Conservation (phyloP, 768 basidiomycete genomes). For the Tulasnella sp. region DNA sequence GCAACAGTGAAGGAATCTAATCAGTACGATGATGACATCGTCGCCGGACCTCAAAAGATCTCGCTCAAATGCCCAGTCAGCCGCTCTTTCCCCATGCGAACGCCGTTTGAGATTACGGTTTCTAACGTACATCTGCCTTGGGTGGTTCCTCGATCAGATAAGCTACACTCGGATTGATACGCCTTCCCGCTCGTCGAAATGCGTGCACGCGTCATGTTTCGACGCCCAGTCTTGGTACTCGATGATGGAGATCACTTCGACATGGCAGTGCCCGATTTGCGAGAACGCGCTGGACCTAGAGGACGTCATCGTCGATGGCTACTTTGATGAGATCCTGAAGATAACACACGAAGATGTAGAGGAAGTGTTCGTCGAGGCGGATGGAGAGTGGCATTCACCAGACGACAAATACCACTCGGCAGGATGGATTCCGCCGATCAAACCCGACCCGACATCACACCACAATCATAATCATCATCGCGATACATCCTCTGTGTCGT, state of each 20-base stretch:
- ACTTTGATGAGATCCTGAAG: constrained; percentile 75
- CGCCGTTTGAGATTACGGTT: background rate
- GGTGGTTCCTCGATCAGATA: constrained; percentile 38
- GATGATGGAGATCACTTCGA: constrained; percentile 93
- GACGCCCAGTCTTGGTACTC: constrained; percentile 90
- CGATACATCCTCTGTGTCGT: background rate
- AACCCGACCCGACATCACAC: background rate
- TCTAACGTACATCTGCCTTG: too few relatives aligned
- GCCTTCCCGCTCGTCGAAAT: constrained; percentile 77
- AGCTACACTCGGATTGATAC: constrained; percentile 75
- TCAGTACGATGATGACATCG: constrained; percentile 80
- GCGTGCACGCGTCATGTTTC: constrained; percentile 90
- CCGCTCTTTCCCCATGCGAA: constrained; percentile 10
- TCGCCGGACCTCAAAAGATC: constrained; percentile 81
- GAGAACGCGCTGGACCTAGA: constrained; percentile 64
- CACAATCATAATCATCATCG: background rate
- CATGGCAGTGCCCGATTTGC: constrained; percentile 92
- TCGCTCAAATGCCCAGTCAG: constrained; percentile 89
- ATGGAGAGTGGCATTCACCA: constrained; percentile 91
- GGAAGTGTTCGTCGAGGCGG: constrained; percentile 85
- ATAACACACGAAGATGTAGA: constrained; percentile 70
- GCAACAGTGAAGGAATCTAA: constrained; percentile 44
- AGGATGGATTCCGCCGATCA: constrained; percentile 41
- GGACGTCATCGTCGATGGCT: constrained; percentile 92
- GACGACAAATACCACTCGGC: constrained; percentile 75